These are phyloP conservation scores for Komagataella pseudopastoris DNA, from an alignment of 805 yeast species.

Conservation along the genomic window DNA sequence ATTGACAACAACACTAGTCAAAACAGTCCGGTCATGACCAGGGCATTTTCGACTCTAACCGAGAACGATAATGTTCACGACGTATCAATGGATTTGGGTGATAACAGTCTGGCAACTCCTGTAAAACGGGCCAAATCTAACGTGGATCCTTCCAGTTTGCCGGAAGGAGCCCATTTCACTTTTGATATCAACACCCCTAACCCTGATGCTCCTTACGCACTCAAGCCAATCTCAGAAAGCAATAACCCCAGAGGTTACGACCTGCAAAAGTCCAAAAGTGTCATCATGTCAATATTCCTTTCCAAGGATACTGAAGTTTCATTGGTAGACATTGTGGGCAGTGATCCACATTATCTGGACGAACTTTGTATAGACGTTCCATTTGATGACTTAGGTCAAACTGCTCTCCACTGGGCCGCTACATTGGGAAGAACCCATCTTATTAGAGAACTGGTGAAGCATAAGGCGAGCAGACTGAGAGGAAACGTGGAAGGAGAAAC, in stretches of 20 bases:
- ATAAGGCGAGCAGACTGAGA: constrained; percentile 54
- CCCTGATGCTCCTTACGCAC: constrained; percentile 31
- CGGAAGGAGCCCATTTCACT: constrained; percentile 10
- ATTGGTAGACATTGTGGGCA: constrained; percentile 13
- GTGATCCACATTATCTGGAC: constrained; percentile 13
- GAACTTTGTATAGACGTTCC: constrained; percentile 64
- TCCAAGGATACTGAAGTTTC: constrained; percentile 8
- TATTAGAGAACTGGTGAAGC: constrained; percentile 52
- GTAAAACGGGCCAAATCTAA: constrained; percentile 17
- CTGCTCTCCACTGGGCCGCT: constrained; percentile 93
- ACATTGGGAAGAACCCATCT: constrained; percentile 70
- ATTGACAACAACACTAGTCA: background rate
- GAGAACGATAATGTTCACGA: constrained; percentile 16
- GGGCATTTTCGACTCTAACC: constrained; percentile 15
- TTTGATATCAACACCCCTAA: constrained; percentile 25
- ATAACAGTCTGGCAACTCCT: constrained; percentile 18
- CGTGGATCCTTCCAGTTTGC: constrained; percentile 5
- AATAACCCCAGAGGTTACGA: constrained; percentile 8
- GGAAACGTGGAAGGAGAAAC: constrained; percentile 83
- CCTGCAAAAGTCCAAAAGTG: constrained; percentile 20
- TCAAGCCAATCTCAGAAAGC: constrained; percentile 26
- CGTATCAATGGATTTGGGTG: constrained; percentile 1
- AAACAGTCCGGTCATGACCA: constrained; percentile 1
- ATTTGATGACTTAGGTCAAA: constrained; percentile 87
- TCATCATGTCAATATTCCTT: background rate